Conservation (phyloP, 306 rosid species). For the Prunus salicina region DNA sequence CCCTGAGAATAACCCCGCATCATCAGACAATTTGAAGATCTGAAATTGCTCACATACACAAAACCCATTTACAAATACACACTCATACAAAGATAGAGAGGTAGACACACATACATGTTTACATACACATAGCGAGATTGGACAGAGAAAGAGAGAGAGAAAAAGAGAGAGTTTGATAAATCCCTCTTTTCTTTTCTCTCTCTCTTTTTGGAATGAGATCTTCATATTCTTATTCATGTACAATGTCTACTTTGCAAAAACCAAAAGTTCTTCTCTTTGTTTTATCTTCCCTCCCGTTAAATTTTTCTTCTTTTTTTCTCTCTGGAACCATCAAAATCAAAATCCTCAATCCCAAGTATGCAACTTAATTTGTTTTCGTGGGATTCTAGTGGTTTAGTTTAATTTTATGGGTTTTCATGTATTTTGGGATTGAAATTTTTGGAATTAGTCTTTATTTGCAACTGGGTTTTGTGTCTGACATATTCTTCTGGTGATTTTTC, state of each 20-base stretch:
- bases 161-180: neutral
- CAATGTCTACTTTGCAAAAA: constrained; percentile 1
- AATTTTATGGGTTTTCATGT: neutral
- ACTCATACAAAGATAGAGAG: neutral
- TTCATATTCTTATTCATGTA: neutral
- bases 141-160: neutral
- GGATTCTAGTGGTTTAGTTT: neutral
- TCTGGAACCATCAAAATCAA: neutral
- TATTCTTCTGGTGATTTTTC: neutral
- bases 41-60: neutral
- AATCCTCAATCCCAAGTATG: neutral
- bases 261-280: neutral
- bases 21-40: constrained; percentile 12
- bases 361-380: neutral
- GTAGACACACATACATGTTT: neutral
- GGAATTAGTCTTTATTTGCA: neutral
- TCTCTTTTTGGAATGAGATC: neutral
- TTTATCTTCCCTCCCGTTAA: neutral
- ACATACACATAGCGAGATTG: neutral
- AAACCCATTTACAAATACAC: neutral
- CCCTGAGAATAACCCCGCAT: neutral
- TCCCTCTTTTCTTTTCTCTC: neutral
- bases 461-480: constrained; percentile 7
- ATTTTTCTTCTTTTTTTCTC: neutral
- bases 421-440: neutral